A percentile compares a stretch with the other conserved stretches of the same genome.
Conservation (phyloP, 306 rosid genomes). For the Glycine soja region DNA sequence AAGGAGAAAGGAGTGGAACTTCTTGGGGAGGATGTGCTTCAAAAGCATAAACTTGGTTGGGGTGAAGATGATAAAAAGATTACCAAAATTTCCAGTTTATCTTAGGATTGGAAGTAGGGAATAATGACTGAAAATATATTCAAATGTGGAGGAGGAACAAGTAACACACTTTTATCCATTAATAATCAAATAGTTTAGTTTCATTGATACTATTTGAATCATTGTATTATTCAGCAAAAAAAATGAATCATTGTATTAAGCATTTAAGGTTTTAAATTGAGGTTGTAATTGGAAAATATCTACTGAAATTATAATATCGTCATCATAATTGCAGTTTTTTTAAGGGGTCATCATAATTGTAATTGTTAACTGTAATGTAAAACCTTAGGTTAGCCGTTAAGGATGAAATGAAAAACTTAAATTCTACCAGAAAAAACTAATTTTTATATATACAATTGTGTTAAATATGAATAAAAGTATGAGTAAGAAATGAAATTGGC, state of each 20-base stretch:
- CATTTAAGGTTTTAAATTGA: background rate
- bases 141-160: background rate
- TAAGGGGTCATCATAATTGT: no score
- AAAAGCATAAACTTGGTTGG: constrained; percentile 68
- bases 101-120: constrained; percentile 73
- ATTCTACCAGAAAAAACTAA: no score
- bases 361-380: background rate
- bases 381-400: no score
- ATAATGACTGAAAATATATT: constrained; percentile 37
- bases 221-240: background rate
- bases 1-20: constrained; percentile 76
- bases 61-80: constrained; percentile 52
- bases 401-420: no score
- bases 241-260: background rate
- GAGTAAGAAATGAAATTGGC: no score
- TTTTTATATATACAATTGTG: no score
- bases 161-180: background rate
- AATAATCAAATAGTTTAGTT: background rate
- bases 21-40: constrained; percentile 53
- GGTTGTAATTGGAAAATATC: background rate
- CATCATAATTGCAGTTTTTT: no score
- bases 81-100: constrained; percentile 62
- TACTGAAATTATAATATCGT: background rate
- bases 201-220: background rate
- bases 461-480: no score